A percentile compares a stretch with the other conserved stretches of the same genome.
These are phyloP conservation scores for Amanita jacksonii DNA, from an alignment of 768 basidiomycete genomes.

Conservation along the genomic window DNA sequence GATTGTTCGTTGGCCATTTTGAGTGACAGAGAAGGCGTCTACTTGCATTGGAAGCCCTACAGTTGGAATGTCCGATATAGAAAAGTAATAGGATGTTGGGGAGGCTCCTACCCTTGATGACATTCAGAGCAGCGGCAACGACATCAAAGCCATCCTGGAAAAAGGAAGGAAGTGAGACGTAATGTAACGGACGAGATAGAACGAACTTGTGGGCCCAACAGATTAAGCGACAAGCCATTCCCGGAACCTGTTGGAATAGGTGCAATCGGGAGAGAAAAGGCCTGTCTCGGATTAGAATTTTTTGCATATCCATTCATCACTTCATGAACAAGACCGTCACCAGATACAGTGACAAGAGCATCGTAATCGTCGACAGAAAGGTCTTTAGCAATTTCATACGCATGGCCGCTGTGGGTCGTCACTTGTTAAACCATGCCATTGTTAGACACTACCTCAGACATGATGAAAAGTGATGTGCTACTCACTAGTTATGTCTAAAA, in stretches of 20 bases:
- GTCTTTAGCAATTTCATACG: constrained; percentile 48
- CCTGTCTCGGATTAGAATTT: constrained; percentile 47
- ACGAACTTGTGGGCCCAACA: constrained; percentile 51
- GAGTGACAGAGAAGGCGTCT: constrained; percentile 71
- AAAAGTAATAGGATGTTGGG: background rate
- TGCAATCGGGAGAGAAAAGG: constrained; percentile 59
- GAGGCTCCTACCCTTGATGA: constrained; percentile 55
- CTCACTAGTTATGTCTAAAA: constrained; percentile 52
- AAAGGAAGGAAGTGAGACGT: constrained; percentile 4
- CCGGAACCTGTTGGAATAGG: constrained; percentile 81
- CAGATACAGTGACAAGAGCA: constrained; percentile 66
- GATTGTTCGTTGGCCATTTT: constrained; percentile 49
- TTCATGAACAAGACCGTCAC: constrained; percentile 81
- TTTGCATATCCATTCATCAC: constrained; percentile 74
- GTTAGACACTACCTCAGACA: background rate
- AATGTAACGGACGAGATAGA: constrained; percentile 17
- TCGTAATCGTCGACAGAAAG: constrained; percentile 52
- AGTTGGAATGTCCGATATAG: constrained; percentile 1
- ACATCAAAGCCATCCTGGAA: constrained; percentile 60
- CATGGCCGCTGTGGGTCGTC: constrained; percentile 57
- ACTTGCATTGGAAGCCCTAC: constrained; percentile 64
- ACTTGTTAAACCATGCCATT: constrained; percentile 28
- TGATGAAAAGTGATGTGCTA: constrained; percentile 18
- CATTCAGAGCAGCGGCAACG: constrained; percentile 64
- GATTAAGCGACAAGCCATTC: constrained; percentile 65